Percentiles rank a stretch among this genome's conserved stretches.
Evolutionary conservation across 345 rosid genomes (phyloP).

Genomic region (Euphorbia pulcherrima): DNA sequence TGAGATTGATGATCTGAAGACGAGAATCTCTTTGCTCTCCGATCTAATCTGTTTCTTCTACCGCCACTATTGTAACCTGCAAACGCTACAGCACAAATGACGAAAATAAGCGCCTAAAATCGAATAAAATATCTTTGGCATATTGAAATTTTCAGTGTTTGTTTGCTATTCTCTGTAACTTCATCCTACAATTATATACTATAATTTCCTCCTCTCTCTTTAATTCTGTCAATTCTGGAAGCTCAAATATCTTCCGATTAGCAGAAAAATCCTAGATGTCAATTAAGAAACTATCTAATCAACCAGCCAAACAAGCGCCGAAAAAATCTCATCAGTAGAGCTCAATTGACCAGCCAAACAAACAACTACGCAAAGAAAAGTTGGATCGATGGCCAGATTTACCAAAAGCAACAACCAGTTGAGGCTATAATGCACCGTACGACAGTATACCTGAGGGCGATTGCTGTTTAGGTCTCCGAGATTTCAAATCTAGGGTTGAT

Average conservation of each 20-base stretch:
- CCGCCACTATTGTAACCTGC: neutral
- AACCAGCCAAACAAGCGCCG: neutral
- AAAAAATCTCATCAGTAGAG: neutral
- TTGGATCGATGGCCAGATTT: too few relatives aligned
- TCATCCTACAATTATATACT: too few relatives aligned
- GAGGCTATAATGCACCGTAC: neutral
- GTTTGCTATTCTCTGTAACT: neutral
- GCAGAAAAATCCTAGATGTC: neutral
- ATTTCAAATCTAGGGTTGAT: conserved; percentile 42
- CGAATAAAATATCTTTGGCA: conserved; percentile 18
- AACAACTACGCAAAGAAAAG: too few relatives aligned
- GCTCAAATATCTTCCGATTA: too few relatives aligned
- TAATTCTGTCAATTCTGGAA: neutral
- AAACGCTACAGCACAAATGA: neutral
- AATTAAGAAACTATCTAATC: neutral
- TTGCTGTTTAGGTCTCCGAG: conserved; percentile 19
- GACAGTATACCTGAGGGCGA: conserved; percentile 20
- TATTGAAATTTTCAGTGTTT: neutral
- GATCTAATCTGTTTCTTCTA: conserved; percentile 14
- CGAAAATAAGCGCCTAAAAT: conserved; percentile 2
- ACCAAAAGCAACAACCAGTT: neutral
- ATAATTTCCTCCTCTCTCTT: neutral
- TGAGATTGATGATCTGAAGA: conserved; percentile 7
- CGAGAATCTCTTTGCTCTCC: conserved; percentile 30
- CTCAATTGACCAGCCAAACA: neutral